These are phyloP conservation scores for Daldinia loculata DNA, from an alignment of 495 filamentous ascomycete genomes.

Conservation along the genomic window DNA sequence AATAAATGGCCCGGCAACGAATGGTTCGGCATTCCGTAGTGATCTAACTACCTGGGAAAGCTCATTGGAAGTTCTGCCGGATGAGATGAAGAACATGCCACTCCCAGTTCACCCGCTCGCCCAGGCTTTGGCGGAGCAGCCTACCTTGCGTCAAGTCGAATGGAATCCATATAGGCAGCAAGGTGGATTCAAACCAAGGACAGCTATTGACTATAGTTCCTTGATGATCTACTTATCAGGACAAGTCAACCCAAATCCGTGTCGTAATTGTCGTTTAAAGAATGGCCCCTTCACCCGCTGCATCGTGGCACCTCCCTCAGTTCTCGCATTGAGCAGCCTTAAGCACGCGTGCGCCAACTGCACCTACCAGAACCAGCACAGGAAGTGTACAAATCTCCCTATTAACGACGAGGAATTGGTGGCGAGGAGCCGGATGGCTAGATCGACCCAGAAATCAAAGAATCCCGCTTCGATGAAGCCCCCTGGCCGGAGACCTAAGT, in stretches of 20 bases:
- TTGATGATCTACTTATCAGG: conserved; percentile 46
- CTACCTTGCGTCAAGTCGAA: conserved; percentile 33
- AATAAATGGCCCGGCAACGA: neutral
- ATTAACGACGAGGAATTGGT: conserved; percentile 32
- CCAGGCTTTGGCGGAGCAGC: conserved; percentile 29
- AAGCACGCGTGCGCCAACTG: conserved; percentile 44
- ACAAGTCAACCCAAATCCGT: conserved; percentile 42
- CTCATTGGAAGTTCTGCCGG: conserved; percentile 24
- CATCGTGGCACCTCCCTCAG: conserved; percentile 32
- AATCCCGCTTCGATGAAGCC: conserved; percentile 2
- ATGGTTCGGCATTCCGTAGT: conserved; percentile 2
- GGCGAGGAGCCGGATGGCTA: conserved; percentile 22
- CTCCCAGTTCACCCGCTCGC: conserved; percentile 34
- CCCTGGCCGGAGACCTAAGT: conserved; percentile 23
- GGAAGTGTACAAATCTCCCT: conserved; percentile 37
- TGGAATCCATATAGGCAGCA: conserved; percentile 41
- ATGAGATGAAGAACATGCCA: conserved; percentile 9
- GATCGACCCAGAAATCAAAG: conserved; percentile 18
- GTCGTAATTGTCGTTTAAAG: conserved; percentile 36
- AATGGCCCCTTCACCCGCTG: conserved; percentile 40
- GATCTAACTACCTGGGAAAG: conserved; percentile 37
- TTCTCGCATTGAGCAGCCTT: conserved; percentile 29
- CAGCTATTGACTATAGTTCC: conserved; percentile 36
- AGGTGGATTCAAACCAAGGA: conserved; percentile 34
- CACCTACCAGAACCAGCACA: conserved; percentile 42